Evolutionary conservation across 2,329 filamentous ascomycete species (phyloP).

Genomic region (Cladosporium sp.): DNA sequence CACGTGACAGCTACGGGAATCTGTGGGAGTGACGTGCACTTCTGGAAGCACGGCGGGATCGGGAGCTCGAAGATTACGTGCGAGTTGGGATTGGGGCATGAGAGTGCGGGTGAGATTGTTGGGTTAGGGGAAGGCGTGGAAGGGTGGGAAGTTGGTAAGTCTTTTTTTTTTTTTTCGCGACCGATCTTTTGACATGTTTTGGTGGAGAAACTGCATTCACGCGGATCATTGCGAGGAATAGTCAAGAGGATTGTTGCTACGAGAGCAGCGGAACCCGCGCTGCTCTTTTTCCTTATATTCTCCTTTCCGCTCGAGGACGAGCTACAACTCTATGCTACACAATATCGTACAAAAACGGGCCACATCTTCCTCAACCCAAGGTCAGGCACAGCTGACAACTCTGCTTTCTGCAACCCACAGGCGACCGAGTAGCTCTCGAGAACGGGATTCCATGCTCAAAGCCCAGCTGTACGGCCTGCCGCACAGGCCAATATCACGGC

Average conservation of each 20-base stretch:
- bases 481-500: conserved; percentile 28
- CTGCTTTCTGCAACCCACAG: conserved; percentile 6
- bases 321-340: conserved; percentile 1
- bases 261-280: neutral
- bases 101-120: conserved; percentile 26
- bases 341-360: conserved; percentile 20
- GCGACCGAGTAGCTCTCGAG: conserved; percentile 32
- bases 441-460: conserved; percentile 30
- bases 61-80: conserved; percentile 22
- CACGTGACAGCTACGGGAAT: conserved; percentile 32
- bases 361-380: neutral
- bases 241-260: too few relatives aligned
- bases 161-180: neutral
- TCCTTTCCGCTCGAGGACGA: neutral
- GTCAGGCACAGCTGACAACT: neutral
- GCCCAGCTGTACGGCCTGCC: conserved; percentile 26
- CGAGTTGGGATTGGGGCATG: conserved; percentile 27
- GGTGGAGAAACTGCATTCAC: neutral
- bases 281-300: neutral
- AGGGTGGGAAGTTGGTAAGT: conserved; percentile 22
- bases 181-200: neutral
- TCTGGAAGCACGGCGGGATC: conserved; percentile 29
- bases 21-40: conserved; percentile 31
- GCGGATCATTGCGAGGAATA: too few relatives aligned
- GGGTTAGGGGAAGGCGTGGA: conserved; percentile 23